phyloP scores from a whole-genome alignment of 2,329 filamentous ascomycete genomes.

The Neonectria faginata region DNA sequence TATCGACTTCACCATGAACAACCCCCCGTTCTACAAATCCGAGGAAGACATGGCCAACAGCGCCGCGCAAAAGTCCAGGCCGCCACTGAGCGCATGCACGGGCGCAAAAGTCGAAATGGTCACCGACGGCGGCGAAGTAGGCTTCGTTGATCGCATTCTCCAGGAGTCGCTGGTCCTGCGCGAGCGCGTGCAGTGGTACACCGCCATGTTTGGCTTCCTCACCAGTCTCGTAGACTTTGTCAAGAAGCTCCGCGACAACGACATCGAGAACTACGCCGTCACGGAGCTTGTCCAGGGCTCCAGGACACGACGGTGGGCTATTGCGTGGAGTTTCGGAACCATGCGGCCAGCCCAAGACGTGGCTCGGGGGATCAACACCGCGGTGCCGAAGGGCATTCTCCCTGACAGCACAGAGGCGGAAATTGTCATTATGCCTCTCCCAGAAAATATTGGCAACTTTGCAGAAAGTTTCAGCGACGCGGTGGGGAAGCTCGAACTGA shows the following conservation, averaged over 20 bases:
- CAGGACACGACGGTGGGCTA: conserved; percentile 85
- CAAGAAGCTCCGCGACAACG: conserved; percentile 65
- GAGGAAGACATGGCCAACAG: conserved; percentile 74
- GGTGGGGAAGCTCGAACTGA: conserved; percentile 68
- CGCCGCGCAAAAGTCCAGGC: conserved; percentile 72
- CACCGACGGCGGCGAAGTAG: conserved; percentile 79
- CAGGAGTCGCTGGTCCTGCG: conserved; percentile 72
- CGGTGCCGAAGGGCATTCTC: conserved; percentile 56
- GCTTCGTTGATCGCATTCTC: conserved; percentile 78
- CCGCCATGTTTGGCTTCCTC: conserved; percentile 87
- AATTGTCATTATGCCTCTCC: conserved; percentile 59
- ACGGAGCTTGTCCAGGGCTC: conserved; percentile 82
- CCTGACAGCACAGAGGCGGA: conserved; percentile 57
- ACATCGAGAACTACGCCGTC: conserved; percentile 83
- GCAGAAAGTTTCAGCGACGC: conserved; percentile 55
- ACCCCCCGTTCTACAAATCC: conserved; percentile 93
- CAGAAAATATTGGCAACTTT: conserved; percentile 55
- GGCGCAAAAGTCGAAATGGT: conserved; percentile 90
- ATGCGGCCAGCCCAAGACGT: conserved; percentile 68
- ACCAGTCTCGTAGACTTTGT: conserved; percentile 74
- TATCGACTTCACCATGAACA: conserved; percentile 90
- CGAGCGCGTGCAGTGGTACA: conserved; percentile 84
- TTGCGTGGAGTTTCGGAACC: conserved; percentile 86
- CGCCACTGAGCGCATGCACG: conserved; percentile 79
- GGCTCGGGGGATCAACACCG: conserved; percentile 58